A percentile compares a stretch with the other conserved stretches of the same genome.
phyloP scores from a whole-genome alignment of 116 monocot genomes.

The Posidonia oceanica region DNA sequence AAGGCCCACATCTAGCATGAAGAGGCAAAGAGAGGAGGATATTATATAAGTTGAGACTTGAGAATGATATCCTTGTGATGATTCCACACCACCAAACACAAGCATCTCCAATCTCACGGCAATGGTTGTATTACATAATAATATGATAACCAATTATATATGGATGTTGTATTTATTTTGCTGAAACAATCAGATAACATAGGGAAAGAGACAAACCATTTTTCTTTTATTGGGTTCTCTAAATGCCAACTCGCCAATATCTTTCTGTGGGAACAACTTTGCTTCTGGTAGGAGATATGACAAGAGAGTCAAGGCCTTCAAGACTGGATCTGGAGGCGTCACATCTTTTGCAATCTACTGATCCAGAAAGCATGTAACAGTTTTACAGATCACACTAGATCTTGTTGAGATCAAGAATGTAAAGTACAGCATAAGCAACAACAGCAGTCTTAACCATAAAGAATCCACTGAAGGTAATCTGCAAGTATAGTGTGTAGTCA shows the following conservation, averaged over 20 bases:
- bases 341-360: slow-evolving; percentile 86
- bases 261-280: slow-evolving; percentile 79
- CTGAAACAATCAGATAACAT: background rate
- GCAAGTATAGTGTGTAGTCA: too few relatives aligned
- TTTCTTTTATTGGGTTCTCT: slow-evolving; percentile 78
- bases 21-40: too few relatives aligned
- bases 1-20: too few relatives aligned
- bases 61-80: too few relatives aligned
- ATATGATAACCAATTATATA: background rate
- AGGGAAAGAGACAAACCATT: slow-evolving; percentile 30
- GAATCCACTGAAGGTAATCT: too few relatives aligned
- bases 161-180: background rate
- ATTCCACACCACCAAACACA: too few relatives aligned
- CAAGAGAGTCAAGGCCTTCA: slow-evolving; percentile 43
- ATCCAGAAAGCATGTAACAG: background rate
- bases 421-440: too few relatives aligned
- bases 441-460: too few relatives aligned
- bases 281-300: slow-evolving; percentile 83
- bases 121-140: too few relatives aligned
- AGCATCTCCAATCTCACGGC: too few relatives aligned
- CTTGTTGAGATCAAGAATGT: too few relatives aligned
- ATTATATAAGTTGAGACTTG: too few relatives aligned
- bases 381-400: background rate
- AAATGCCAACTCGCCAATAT: slow-evolving; percentile 75
- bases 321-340: slow-evolving; percentile 55